Conservation (phyloP, 129 eudicot species). For the Smallanthus sonchifolius region DNA sequence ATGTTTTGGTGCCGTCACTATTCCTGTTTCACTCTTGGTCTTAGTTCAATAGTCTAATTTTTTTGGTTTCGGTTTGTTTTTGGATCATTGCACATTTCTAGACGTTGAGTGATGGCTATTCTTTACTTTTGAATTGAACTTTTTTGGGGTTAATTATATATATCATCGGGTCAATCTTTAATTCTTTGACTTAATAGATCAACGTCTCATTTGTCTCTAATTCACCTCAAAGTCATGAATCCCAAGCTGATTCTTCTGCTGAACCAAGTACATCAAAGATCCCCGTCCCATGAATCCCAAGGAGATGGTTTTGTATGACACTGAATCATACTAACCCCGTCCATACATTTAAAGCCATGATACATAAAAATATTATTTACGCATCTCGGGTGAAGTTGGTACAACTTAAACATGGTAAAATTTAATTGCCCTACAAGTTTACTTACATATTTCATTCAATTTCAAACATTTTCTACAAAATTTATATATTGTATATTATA, state of each 20-base stretch:
- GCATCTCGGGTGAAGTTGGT: too few species aligned
- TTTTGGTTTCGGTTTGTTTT: not conserved
- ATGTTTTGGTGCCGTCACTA: not conserved
- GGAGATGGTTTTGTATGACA: too few species aligned
- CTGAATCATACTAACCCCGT: too few species aligned
- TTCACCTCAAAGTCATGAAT: constrained; percentile 27
- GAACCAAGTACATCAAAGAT: constrained; percentile 31
- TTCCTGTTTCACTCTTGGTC: not conserved
- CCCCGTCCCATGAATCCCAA: too few species aligned
- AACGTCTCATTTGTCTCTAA: constrained; percentile 54
- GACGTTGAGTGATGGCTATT: not conserved
- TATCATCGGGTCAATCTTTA: not conserved
- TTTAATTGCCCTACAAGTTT: too few species aligned
- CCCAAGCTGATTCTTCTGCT: constrained; percentile 28
- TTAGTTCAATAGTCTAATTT: not conserved
- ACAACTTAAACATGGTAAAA: too few species aligned
- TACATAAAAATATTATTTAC: too few species aligned
- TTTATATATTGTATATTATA: too few species aligned
- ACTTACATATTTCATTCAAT: too few species aligned
- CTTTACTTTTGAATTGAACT: not conserved
- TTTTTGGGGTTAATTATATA: not conserved
- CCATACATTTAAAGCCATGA: too few species aligned
- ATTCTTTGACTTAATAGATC: constrained; percentile 46
- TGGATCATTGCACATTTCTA: not conserved
- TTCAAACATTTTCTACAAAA: too few species aligned